Evolutionary conservation across 768 basidiomycete genomes (phyloP), one percentile per base, ranked within the genome.

Genomic region (Kwoniella sp.): DNA sequence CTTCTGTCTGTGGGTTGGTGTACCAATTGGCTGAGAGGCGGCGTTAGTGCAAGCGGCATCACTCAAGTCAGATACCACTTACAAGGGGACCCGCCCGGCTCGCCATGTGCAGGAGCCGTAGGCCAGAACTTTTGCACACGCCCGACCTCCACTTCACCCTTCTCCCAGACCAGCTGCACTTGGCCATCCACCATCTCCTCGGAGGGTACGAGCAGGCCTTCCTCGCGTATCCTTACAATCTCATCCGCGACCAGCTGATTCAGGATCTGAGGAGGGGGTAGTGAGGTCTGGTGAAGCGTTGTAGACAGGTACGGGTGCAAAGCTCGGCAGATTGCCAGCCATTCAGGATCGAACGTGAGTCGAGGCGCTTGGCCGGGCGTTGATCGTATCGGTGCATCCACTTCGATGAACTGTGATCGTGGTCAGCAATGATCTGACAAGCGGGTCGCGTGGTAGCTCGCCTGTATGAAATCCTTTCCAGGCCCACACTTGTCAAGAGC

Each of bases 311-410:
- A 86, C 0, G 85, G 84, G 55, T 89, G 82, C 60, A 92, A 86
- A 0, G 89, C 89, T 6, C 88, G 85, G 4, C 83, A 84, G 65
- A 99, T 89, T 0, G 90, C 91, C 40, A 98, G 82, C 95, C 95
- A 99, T 69, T 89, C 84, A 0, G 85, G 84, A 65, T 96, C 91
- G 73, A 82, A 95, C 12, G 80, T 79, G 17, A 96, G 32, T 12
- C 46, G 31, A 8, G 62, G 69, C 3, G 46, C 62, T 33, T 43
- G 60, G 56, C 1, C 71, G 54, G 37, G 63, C 1, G 33, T 22
- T 17, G 33, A 48, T 9, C 50, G 46, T 4, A 39, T 11, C 25
- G 70, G 63, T 0, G 66, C 60, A 4, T 78, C 76, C 20, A 88
- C 71, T 45, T 92, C 88, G 37, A 91, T 70, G 8, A 90, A 80